A percentile compares a stretch with the other conserved stretches of the same genome.
Conservation (phyloP, 2,329 filamentous ascomycete species). For the Fusarium praegraminearum region DNA sequence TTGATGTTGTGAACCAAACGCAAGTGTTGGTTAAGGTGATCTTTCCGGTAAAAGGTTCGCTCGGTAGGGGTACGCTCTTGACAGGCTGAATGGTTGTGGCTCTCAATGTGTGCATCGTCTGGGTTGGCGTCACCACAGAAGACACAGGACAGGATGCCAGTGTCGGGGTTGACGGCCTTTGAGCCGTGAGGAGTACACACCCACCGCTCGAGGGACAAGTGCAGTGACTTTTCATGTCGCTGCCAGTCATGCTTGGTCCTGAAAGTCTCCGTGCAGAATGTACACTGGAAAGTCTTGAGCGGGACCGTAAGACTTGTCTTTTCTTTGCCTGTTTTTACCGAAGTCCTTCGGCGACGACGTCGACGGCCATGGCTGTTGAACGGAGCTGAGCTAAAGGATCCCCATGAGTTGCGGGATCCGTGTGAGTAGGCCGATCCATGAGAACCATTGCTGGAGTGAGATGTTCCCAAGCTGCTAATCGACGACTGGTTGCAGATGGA, state of each 20-base stretch:
- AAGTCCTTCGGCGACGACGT: constrained; percentile 61
- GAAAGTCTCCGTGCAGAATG: constrained; percentile 76
- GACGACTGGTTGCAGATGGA: constrained; percentile 71
- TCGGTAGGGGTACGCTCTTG: constrained; percentile 73
- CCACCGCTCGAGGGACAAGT: constrained; percentile 74
- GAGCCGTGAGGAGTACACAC: constrained; percentile 71
- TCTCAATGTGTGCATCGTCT: constrained; percentile 66
- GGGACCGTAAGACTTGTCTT: constrained; percentile 55
- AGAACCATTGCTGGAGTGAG: constrained; percentile 69
- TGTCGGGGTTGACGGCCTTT: constrained; percentile 67
- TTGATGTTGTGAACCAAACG: constrained; percentile 73
- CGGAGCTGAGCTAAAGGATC: constrained; percentile 61
- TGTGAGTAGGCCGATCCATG: constrained; percentile 70
- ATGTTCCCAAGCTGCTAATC: constrained; percentile 70
- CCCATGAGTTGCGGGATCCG: constrained; percentile 67
- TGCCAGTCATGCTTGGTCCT: constrained; percentile 78
- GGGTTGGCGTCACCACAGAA: constrained; percentile 70
- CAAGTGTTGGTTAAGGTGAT: constrained; percentile 75
- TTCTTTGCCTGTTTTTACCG: constrained; percentile 54
- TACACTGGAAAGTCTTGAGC: constrained; percentile 72
- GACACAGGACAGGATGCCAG: constrained; percentile 67
- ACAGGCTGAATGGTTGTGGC: constrained; percentile 72
- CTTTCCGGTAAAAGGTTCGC: constrained; percentile 74
- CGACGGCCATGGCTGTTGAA: constrained; percentile 60
- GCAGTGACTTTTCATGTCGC: constrained; percentile 76